Conservation (phyloP, 140 eudicot species). For the Bidens hawaiensis region DNA sequence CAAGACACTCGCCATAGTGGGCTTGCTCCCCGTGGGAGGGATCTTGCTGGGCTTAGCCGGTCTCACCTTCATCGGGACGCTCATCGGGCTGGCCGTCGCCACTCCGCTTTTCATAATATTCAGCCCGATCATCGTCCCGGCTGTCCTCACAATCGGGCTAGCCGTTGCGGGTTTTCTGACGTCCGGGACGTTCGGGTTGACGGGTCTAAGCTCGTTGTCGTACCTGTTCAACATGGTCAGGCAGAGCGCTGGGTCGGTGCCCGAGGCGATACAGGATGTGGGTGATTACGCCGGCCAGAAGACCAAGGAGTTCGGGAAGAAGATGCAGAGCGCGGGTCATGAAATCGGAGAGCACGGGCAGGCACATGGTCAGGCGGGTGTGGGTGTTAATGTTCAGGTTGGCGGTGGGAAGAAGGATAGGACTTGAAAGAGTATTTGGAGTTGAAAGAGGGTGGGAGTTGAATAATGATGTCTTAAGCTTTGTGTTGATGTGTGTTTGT, state of each 20-base stretch:
- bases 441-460: too few relatives aligned
- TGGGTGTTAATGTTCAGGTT: too few relatives aligned
- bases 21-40: constrained; percentile 47
- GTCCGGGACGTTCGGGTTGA: constrained; percentile 83
- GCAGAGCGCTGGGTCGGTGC: constrained; percentile 39
- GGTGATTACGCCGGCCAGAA: constrained; percentile 65
- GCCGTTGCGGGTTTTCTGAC: constrained; percentile 68
- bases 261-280: constrained; percentile 64
- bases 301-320: too few relatives aligned
- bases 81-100: constrained; percentile 62
- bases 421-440: too few relatives aligned
- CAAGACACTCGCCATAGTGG: constrained; percentile 41
- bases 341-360: too few relatives aligned
- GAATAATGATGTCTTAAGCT: too few relatives aligned
- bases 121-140: constrained; percentile 88
- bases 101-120: constrained; percentile 73
- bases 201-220: constrained; percentile 77
- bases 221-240: constrained; percentile 51
- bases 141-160: constrained; percentile 50
- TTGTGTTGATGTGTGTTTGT: too few relatives aligned
- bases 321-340: too few relatives aligned
- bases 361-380: too few relatives aligned
- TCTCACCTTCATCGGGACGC: constrained; percentile 44
- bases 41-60: constrained; percentile 72
- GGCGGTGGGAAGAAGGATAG: too few relatives aligned